These are phyloP conservation scores for Ogataea populi-albae DNA, from an alignment of 805 yeast genomes.

Conservation along the genomic window DNA sequence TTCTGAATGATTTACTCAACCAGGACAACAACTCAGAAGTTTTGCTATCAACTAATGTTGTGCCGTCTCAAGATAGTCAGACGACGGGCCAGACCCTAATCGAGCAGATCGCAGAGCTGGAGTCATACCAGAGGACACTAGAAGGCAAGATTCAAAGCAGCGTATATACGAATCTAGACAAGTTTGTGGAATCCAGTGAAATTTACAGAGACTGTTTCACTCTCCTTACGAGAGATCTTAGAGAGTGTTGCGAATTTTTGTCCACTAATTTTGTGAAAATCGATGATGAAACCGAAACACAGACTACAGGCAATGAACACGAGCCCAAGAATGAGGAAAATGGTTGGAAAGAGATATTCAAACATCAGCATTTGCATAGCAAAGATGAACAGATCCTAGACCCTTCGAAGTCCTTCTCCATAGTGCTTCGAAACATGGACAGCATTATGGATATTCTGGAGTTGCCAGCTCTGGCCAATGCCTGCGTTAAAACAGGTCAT, in stretches of 20 bases:
- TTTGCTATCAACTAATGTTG: slow-evolving; percentile 24
- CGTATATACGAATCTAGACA: slow-evolving; percentile 40
- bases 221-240: slow-evolving; percentile 34
- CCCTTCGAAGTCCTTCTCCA: slow-evolving; percentile 26
- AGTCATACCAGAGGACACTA: slow-evolving; percentile 47
- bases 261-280: slow-evolving; percentile 29
- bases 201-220: slow-evolving; percentile 34
- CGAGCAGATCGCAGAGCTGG: slow-evolving; percentile 74
- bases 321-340: slow-evolving; percentile 12
- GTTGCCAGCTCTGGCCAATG: slow-evolving; percentile 74
- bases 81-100: slow-evolving; percentile 39
- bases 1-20: slow-evolving; percentile 38
- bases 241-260: slow-evolving; percentile 28
- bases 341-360: slow-evolving; percentile 23
- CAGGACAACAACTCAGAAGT: slow-evolving; percentile 41
- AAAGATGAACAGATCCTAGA: slow-evolving; percentile 11
- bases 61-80: slow-evolving; percentile 23
- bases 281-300: slow-evolving; percentile 15
- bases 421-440: slow-evolving; percentile 60
- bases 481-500: slow-evolving; percentile 84
- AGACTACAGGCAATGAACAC: slow-evolving; percentile 4
- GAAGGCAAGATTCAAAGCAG: slow-evolving; percentile 45
- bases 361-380: slow-evolving; percentile 18
- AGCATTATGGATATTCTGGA: slow-evolving; percentile 75
- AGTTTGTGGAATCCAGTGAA: slow-evolving; percentile 39